These are phyloP conservation scores for Cyclotella baltica DNA, from an alignment of 108 stramenopile species.

Conservation along the genomic window DNA sequence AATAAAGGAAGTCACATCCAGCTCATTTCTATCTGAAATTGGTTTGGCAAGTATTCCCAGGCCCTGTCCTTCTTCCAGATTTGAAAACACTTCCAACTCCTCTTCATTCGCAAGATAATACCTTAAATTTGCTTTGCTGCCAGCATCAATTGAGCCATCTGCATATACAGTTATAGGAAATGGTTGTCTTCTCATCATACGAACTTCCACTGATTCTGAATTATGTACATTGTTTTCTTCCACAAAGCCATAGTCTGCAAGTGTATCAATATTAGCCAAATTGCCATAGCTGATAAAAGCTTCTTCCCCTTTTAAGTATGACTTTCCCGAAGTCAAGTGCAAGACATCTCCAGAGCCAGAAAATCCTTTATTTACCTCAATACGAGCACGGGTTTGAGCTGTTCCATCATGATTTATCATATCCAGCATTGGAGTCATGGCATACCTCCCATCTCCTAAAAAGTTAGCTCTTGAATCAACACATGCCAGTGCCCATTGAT, in stretches of 20 bases:
- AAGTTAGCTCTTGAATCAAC: constrained; percentile 82
- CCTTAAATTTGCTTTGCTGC: constrained; percentile 57
- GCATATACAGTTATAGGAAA: constrained; percentile 54
- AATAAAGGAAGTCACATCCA: constrained; percentile 72
- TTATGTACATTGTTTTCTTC: constrained; percentile 60
- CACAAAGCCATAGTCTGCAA: constrained; percentile 81
- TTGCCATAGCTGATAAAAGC: constrained; percentile 76
- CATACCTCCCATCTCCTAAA: constrained; percentile 65
- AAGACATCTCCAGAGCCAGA: constrained; percentile 43
- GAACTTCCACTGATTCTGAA: constrained; percentile 61
- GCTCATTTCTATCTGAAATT: constrained; percentile 60
- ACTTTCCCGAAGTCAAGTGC: constrained; percentile 31
- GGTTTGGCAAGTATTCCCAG: constrained; percentile 59
- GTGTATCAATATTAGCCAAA: constrained; percentile 74
- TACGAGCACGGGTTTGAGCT: constrained; percentile 52
- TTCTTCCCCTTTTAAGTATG: constrained; percentile 53
- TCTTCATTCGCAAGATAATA: constrained; percentile 53
- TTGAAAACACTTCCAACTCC: constrained; percentile 54
- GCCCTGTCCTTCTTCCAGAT: constrained; percentile 43
- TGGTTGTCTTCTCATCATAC: constrained; percentile 60
- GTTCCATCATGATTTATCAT: constrained; percentile 80
- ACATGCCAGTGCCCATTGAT: constrained; percentile 80
- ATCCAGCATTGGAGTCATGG: constrained; percentile 78
- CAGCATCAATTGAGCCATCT: constrained; percentile 66
- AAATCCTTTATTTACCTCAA: constrained; percentile 49